phyloP scores from a whole-genome alignment of 331 rosid genomes.

The Saraca asoca region DNA sequence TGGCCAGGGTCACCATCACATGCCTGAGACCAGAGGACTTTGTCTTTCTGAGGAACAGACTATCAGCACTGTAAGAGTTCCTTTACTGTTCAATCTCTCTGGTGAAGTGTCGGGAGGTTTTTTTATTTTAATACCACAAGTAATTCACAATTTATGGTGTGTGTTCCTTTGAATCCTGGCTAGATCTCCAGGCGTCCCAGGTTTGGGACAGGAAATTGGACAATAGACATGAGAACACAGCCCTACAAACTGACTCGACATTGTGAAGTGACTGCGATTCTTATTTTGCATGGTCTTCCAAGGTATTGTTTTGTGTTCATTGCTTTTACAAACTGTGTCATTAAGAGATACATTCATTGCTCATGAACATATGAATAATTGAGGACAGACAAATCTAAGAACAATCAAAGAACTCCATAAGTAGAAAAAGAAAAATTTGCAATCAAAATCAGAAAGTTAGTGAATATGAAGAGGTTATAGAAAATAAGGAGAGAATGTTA shows the following conservation, averaged over 20 bases:
- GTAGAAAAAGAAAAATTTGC: not conserved
- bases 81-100: not conserved
- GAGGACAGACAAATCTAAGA: too few species aligned
- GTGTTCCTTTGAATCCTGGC: conserved; percentile 33
- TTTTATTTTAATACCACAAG: not conserved
- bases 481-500: not conserved
- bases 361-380: too few species aligned
- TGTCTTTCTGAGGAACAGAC: conserved; percentile 99
- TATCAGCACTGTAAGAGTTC: conserved; percentile 72
- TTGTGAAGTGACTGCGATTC: conserved; percentile 97
- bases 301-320: conserved; percentile 51
- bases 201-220: conserved; percentile 71
- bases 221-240: conserved; percentile 58
- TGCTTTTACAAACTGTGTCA: conserved; percentile 31
- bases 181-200: conserved; percentile 82
- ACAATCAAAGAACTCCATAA: too few species aligned
- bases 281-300: conserved; percentile 89
- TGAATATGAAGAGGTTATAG: not conserved
- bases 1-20: conserved; percentile 89
- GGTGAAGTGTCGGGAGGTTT: too few species aligned
- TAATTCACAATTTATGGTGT: conserved; percentile 13
- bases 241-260: conserved; percentile 75
- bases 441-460: not conserved
- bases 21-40: conserved; percentile 99
- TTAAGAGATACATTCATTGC: conserved; percentile 3